A percentile compares a stretch with the other conserved stretches of the same genome.
Conservation (phyloP, 371 early-diverging fungal species). For the Syncephalastrum sp. region DNA sequence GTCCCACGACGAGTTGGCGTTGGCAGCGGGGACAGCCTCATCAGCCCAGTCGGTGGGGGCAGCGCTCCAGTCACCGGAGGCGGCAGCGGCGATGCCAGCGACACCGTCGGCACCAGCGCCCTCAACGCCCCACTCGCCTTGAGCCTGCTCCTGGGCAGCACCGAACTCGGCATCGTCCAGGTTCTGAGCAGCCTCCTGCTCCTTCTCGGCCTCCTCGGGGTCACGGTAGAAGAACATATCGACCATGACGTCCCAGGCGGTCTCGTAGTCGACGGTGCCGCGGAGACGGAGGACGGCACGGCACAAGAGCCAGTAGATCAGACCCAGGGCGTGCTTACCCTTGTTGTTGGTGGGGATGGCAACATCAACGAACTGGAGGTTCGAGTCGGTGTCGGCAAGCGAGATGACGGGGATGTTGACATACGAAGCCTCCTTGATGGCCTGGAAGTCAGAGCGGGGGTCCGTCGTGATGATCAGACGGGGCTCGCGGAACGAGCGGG, state of each 20-base stretch:
- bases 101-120: conserved; percentile 22
- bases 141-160: conserved; percentile 19
- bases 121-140: conserved; percentile 32
- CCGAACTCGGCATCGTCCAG: conserved; percentile 3
- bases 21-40: conserved; percentile 20
- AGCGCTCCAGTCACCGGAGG: conserved; percentile 19
- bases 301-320: conserved; percentile 96
- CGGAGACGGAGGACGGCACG: conserved; percentile 98
- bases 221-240: conserved; percentile 99
- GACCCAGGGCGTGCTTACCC: conserved; percentile 97
- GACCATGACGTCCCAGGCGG: conserved; percentile 93
- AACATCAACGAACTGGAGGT: conserved; percentile 94
- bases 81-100: conserved; percentile 24
- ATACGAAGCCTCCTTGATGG: conserved; percentile 97
- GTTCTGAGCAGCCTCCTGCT: conserved; percentile 24
- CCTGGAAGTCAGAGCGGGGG: conserved; percentile 98
- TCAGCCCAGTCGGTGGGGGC: conserved; percentile 38
- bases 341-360: conserved; percentile 99
- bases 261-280: conserved; percentile 81
- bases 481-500: conserved; percentile 98
- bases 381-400: conserved; percentile 97
- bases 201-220: conserved; percentile 91
- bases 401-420: conserved; percentile 99
- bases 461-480: conserved; percentile 97
- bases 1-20: conserved; percentile 32